Evolutionary conservation across 116 monocot genomes (phyloP), one percentile per base, ranked within the genome.

Genomic region (Posidonia oceanica): DNA sequence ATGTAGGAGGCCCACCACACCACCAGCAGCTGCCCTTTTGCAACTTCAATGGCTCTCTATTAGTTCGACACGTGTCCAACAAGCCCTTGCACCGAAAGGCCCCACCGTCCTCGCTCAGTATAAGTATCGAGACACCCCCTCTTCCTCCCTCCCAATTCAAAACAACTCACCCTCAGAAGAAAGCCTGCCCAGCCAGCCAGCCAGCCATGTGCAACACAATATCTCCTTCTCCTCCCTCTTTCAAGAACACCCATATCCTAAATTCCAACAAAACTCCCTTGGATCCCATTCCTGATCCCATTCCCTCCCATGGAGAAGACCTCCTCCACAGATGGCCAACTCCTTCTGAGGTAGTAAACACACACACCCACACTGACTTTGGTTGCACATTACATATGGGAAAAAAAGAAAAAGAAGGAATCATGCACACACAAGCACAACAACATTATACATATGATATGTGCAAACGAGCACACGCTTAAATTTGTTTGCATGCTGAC

Each of bases 281-380:
- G 40, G 65, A 76, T 14, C 59, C 54, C 58, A 51, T 17, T 57
- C 56, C 38, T 21, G 69, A 56, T 22, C 55, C 17, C 59, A 39
- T 21, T 22, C 14, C 54, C 58, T 3, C 52, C 52, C 13, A 13
- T 53, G 59, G 76, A 20, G 69, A 79, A 15, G 78, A 81, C 16
- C 85, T 85, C 77, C 81, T 85, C 77, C 81, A 68, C 13, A 61
- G 85, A 66, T 77, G 73, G 64, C 89, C 83, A 37, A 77, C 85
- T 54, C 55, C 72, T 58, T 81, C 81, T 0, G 83, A 89, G 81
- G 89, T 85, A 84, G 18, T 0, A 3, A 17, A 8, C 13, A 22
- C 40, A n/a, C 17, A 44, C 39, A 36, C 15, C 29, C 29, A 0
- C 13, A 41, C 39, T 38, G 16, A 7, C 3, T 70, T 70, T 57